Conservation (phyloP, 768 basidiomycete genomes). For the Suillus ampliporus region DNA sequence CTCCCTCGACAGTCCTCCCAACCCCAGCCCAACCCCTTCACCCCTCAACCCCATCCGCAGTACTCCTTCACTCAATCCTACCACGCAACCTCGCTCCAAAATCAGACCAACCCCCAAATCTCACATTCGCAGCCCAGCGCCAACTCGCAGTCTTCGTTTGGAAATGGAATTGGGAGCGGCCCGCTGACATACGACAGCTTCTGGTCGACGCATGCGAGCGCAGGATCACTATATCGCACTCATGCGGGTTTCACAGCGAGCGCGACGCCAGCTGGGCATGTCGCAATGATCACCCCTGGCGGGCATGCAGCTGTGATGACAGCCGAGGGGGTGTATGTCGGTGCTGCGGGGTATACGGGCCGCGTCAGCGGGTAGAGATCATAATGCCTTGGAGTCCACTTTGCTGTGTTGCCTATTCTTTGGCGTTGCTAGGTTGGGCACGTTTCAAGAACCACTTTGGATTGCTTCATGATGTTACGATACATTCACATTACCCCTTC, state of each 20-base stretch:
- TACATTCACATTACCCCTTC: constrained; percentile 1
- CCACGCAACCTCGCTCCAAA: constrained; percentile 7
- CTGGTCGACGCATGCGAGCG: constrained; percentile 59
- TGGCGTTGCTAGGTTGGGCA: not conserved
- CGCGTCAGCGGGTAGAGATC: constrained; percentile 3
- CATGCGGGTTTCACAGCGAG: constrained; percentile 35
- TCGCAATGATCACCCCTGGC: constrained; percentile 39
- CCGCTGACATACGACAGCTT: constrained; percentile 66
- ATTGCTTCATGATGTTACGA: constrained; percentile 6
- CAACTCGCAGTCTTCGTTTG: constrained; percentile 32
- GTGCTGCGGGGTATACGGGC: constrained; percentile 21
- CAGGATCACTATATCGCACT: constrained; percentile 37
- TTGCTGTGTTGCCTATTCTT: not conserved
- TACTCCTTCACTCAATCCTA: constrained; percentile 12
- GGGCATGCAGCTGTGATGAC: constrained; percentile 38
- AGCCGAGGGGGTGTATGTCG: constrained; percentile 38
- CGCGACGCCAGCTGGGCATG: constrained; percentile 29
- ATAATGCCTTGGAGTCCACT: not conserved
- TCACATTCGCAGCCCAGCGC: not conserved
- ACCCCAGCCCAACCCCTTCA: constrained; percentile 10
- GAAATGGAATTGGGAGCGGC: constrained; percentile 15
- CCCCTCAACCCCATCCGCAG: constrained; percentile 20
- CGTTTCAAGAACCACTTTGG: constrained; percentile 3
- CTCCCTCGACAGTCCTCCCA: constrained; percentile 7
- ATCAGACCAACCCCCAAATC: constrained; percentile 12